These are phyloP conservation scores for Marchantia paleacea DNA, from an alignment of 225 moss, liverwort and hornwort species.

Conservation along the genomic window DNA sequence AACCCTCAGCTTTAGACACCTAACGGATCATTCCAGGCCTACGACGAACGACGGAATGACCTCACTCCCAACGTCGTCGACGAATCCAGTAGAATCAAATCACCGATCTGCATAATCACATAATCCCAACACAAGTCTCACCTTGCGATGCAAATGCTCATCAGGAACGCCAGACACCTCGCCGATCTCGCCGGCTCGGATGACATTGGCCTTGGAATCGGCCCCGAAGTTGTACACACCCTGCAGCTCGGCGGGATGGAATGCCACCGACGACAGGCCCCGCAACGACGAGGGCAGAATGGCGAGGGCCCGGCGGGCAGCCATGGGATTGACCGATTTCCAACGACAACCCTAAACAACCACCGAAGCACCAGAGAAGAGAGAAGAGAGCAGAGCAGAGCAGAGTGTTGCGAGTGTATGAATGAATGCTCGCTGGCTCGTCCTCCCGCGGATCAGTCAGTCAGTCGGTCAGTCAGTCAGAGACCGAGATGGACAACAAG, in stretches of 20 bases:
- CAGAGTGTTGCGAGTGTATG: neutral
- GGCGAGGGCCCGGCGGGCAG: slow-evolving; percentile 35
- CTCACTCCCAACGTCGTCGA: too few relatives aligned
- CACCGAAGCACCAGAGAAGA: neutral
- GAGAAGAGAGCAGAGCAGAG: neutral
- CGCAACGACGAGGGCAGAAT: slow-evolving; percentile 34
- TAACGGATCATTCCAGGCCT: too few relatives aligned
- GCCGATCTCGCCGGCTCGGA: slow-evolving; percentile 46
- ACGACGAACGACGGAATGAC: too few relatives aligned
- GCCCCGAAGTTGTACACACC: slow-evolving; percentile 46
- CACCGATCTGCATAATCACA: neutral
- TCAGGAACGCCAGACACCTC: slow-evolving; percentile 59
- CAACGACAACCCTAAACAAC: neutral
- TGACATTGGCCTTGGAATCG: slow-evolving; percentile 9
- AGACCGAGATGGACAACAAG: neutral
- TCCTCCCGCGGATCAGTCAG: neutral
- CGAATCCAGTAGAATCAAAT: neutral
- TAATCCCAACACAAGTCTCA: slow-evolving; percentile 11
- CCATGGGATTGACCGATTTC: slow-evolving; percentile 23
- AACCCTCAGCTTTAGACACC: too few relatives aligned
- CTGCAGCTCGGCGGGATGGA: slow-evolving; percentile 49
- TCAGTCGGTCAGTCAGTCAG: neutral
- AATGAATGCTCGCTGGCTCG: neutral
- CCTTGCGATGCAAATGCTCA: slow-evolving; percentile 52
- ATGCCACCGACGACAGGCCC: slow-evolving; percentile 31